Evolutionary conservation across 2,329 filamentous ascomycete species (phyloP), one percentile per base, ranked within the genome.

Genomic region (Xylariaceae sp.): DNA sequence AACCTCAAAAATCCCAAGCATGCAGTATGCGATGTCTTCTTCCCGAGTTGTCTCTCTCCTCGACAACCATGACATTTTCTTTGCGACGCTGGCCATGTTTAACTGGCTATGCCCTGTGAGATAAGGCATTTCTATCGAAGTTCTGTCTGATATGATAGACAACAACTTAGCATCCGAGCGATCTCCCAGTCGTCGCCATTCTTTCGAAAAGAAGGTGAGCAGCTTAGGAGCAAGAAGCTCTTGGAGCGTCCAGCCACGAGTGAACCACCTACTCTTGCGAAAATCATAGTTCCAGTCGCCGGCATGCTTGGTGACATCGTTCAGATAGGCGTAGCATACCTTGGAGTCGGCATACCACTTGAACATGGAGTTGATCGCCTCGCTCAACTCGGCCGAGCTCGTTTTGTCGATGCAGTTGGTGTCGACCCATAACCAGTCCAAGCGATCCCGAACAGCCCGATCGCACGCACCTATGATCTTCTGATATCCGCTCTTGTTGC

Each of bases 381-480:
- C 50, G 6, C 16, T 33, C 1, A 53, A 28, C 38, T 49, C 46
- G 2, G 33, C 46, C 4, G 31, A 5, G 31, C 22, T 49, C 1
- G 17, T 17, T 39, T 53, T 48, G 34, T 53, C 50, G 18, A 53
- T 53, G 45, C 50, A 53, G 31, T 43, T 48, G n/a, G 50, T 53
- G 28, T 53, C 50, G 12, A 53, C 31, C 45, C 50, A 53, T n/a
- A 34, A 5, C 6, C 45, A 53, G 12, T 7, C 11, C 5, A 39
- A 19, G 28, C 42, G 36, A 31, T 52, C 50, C 18, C 42, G 36
- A n/a, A 31, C 9, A 2, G 50, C 42, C 12, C 45, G 45, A 7
- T 18, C 22, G 13, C 50, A 48, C 41, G 33, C 18, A 13, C 50
- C 45, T 18, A 13, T 2, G 13, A 53, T 10, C 28, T 53, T 53